A percentile compares a stretch with the other conserved stretches of the same genome.
Evolutionary conservation across 2,329 filamentous ascomycete species (phyloP).

Genomic region (Penicillium hordei): DNA sequence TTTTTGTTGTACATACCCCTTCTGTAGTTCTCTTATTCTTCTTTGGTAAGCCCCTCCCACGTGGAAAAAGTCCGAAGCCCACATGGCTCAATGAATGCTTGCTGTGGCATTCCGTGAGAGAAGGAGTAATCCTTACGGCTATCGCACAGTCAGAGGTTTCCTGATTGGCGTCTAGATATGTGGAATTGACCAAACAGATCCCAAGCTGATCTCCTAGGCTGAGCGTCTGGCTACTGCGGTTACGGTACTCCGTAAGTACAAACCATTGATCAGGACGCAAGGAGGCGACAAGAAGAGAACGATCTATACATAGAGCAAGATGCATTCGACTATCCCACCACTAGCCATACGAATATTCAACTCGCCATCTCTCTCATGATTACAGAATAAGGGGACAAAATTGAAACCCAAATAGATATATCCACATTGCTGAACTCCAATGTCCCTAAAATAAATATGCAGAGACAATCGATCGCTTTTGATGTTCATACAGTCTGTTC

Average conservation of each 20-base stretch:
- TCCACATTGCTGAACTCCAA: conserved; percentile 29
- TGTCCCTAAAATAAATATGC: conserved; percentile 24
- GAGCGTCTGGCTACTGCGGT: background rate
- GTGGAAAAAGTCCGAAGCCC: background rate
- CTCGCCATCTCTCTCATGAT: background rate
- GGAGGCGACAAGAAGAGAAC: background rate
- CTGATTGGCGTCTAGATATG: background rate
- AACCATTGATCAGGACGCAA: background rate
- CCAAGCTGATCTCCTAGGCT: background rate
- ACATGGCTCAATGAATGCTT: conserved; percentile 2
- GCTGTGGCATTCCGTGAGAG: background rate
- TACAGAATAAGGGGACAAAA: conserved; percentile 2
- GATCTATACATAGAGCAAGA: background rate
- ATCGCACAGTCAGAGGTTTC: background rate
- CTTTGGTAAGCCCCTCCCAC: background rate
- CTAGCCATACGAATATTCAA: background rate
- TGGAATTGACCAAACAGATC: background rate
- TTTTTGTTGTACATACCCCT: background rate
- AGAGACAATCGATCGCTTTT: conserved; percentile 28
- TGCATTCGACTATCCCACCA: background rate
- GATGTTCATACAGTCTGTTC: conserved; percentile 23
- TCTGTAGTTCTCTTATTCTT: background rate
- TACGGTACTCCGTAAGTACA: background rate
- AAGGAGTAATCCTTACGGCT: background rate
- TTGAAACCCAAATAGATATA: conserved; percentile 27